Conservation (phyloP, 192 early-diverging fungal genomes). For the Coemansia sp. region DNA sequence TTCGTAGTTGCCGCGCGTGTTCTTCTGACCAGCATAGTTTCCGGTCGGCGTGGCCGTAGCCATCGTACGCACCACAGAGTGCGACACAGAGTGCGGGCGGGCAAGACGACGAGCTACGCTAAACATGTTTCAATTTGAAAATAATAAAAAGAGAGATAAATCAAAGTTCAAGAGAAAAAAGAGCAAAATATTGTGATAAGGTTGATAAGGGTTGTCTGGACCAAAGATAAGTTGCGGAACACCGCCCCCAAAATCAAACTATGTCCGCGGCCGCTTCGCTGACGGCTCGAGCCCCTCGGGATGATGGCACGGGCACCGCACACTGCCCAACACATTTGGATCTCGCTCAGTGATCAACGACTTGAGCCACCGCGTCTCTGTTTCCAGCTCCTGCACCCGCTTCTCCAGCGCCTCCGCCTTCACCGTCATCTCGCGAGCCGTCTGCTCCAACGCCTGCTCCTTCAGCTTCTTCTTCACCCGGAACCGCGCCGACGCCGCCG, state of each 20-base stretch:
- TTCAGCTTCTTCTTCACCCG: slow-evolving; percentile 92
- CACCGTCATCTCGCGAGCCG: slow-evolving; percentile 71
- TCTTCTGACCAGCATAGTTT: slow-evolving; percentile 43
- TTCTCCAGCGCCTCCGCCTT: slow-evolving; percentile 73
- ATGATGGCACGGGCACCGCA: slow-evolving; percentile 53
- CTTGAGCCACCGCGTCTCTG: slow-evolving; percentile 89
- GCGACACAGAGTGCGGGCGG: not conserved
- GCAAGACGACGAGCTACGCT: slow-evolving; percentile 39
- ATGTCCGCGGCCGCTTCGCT: slow-evolving; percentile 18
- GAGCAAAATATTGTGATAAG: not conserved
- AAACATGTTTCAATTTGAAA: slow-evolving; percentile 25
- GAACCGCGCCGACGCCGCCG: slow-evolving; percentile 92
- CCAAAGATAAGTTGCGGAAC: slow-evolving; percentile 1
- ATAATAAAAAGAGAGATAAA: slow-evolving; percentile 1
- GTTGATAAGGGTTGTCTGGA: not conserved
- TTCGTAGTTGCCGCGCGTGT: slow-evolving; percentile 71
- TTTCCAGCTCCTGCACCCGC: slow-evolving; percentile 79
- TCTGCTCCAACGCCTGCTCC: slow-evolving; percentile 82
- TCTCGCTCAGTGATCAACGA: slow-evolving; percentile 80
- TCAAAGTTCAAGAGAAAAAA: not conserved
- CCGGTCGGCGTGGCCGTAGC: slow-evolving; percentile 40
- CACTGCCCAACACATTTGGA: slow-evolving; percentile 39
- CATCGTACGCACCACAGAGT: slow-evolving; percentile 30
- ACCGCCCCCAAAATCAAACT: slow-evolving; percentile 2
- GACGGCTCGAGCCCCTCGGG: slow-evolving; percentile 35